phyloP scores from a whole-genome alignment of 1,284 basidiomycete genomes.

The Entoloma clypeatum region DNA sequence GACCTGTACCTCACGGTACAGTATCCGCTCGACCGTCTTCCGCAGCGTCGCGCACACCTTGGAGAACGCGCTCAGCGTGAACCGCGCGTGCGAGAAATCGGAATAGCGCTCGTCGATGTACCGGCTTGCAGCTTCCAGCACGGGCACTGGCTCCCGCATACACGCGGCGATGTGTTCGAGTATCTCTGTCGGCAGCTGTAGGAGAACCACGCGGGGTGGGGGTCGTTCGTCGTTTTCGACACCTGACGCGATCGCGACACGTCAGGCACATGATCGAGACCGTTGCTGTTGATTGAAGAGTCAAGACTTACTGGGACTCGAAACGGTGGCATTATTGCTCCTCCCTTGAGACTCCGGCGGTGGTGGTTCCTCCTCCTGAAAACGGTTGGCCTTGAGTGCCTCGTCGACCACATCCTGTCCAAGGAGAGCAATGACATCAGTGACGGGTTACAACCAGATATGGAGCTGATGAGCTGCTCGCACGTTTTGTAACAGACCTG shows the following conservation, averaged over 20 bases:
- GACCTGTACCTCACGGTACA: constrained; percentile 26
- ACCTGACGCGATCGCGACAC: constrained; percentile 1
- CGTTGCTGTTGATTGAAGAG: too few relatives aligned
- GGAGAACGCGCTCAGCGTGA: constrained; percentile 22
- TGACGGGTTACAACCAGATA: too few relatives aligned
- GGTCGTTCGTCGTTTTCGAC: constrained; percentile 6
- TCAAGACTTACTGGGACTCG: background rate
- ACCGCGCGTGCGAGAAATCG: constrained; percentile 23
- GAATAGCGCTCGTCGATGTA: constrained; percentile 26
- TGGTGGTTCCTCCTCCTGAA: too few relatives aligned
- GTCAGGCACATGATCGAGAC: too few relatives aligned
- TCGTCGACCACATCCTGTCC: too few relatives aligned
- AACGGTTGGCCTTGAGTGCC: too few relatives aligned
- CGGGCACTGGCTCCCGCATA: constrained; percentile 17
- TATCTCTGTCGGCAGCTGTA: constrained; percentile 26
- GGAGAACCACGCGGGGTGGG: constrained; percentile 19
- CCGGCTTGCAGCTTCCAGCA: constrained; percentile 21
- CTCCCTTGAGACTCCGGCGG: too few relatives aligned
- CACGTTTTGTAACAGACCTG: too few relatives aligned
- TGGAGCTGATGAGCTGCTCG: too few relatives aligned
- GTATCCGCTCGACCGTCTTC: constrained; percentile 20
- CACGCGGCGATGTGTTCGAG: constrained; percentile 24
- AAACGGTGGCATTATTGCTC: background rate
- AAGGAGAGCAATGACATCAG: too few relatives aligned
- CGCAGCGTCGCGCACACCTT: constrained; percentile 20